Percentiles rank a stretch among this genome's conserved stretches.
Conservation (phyloP, 495 filamentous ascomycete genomes). For the Penicillium paradoxum region DNA sequence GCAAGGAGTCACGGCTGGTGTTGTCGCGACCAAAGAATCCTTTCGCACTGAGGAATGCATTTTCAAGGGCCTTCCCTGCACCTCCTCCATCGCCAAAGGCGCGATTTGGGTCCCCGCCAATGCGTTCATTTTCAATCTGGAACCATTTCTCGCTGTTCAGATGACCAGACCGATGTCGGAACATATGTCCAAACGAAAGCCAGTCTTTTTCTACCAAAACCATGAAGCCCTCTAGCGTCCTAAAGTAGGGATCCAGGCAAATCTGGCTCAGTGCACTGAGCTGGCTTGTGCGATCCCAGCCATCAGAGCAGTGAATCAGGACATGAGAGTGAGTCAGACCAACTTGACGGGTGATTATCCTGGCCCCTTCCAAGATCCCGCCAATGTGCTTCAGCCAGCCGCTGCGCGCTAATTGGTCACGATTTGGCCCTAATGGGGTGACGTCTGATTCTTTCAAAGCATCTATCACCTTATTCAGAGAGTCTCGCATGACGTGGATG, state of each 20-base stretch:
- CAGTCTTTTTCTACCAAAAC: slow-evolving; percentile 96
- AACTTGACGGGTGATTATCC: slow-evolving; percentile 80
- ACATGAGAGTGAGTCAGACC: slow-evolving; percentile 91
- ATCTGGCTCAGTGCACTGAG: slow-evolving; percentile 91
- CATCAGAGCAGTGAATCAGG: slow-evolving; percentile 95
- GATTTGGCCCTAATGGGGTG: slow-evolving; percentile 75
- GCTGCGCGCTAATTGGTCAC: slow-evolving; percentile 75
- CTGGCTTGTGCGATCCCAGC: slow-evolving; percentile 96
- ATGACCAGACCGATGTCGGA: slow-evolving; percentile 80
- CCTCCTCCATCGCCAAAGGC: slow-evolving; percentile 49
- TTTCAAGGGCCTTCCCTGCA: slow-evolving; percentile 74
- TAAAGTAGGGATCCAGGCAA: slow-evolving; percentile 92
- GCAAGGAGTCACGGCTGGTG: slow-evolving; percentile 57
- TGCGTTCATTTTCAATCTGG: slow-evolving; percentile 64
- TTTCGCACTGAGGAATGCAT: slow-evolving; percentile 79
- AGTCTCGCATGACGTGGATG: slow-evolving; percentile 97
- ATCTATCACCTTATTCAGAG: slow-evolving; percentile 81
- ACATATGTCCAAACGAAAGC: slow-evolving; percentile 97
- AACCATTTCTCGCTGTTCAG: slow-evolving; percentile 95
- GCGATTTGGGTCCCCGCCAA: slow-evolving; percentile 43
- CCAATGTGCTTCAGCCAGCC: slow-evolving; percentile 90
- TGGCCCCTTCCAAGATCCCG: slow-evolving; percentile 76
- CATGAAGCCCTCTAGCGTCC: slow-evolving; percentile 94
- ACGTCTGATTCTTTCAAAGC: slow-evolving; percentile 91
- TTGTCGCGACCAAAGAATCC: slow-evolving; percentile 84